phyloP scores from a whole-genome alignment of 768 basidiomycete species.

The Suillus paluster region DNA sequence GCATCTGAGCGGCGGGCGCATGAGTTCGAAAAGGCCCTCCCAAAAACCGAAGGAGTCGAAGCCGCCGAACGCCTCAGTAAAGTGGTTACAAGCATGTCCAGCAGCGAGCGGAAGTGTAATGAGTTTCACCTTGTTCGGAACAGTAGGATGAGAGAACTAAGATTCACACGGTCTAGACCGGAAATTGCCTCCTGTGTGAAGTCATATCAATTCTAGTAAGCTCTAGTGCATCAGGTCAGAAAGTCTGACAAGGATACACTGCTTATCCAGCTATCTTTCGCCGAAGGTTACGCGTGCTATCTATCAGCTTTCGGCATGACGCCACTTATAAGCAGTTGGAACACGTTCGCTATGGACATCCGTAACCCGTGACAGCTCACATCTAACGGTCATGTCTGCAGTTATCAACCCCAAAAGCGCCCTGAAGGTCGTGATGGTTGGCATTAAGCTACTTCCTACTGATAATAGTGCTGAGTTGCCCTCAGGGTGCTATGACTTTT shows the following conservation, averaged over 20 bases:
- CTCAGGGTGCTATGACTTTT: slow-evolving; percentile 60
- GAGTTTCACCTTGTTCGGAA: slow-evolving; percentile 1
- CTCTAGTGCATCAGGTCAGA: neutral
- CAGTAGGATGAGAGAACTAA: slow-evolving; percentile 1
- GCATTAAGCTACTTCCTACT: neutral
- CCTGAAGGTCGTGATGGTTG: slow-evolving; percentile 57
- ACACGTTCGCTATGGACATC: neutral
- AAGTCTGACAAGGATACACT: neutral
- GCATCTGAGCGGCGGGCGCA: slow-evolving; percentile 70
- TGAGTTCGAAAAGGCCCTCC: slow-evolving; percentile 43
- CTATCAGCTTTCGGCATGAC: neutral
- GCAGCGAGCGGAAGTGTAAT: slow-evolving; percentile 7
- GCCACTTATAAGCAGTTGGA: slow-evolving; percentile 2
- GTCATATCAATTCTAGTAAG: neutral
- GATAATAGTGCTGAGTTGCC: slow-evolving; percentile 1
- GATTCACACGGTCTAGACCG: slow-evolving; percentile 10
- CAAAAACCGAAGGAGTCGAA: slow-evolving; percentile 21
- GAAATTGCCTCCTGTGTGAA: neutral
- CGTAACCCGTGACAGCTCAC: neutral
- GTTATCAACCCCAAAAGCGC: slow-evolving; percentile 41
- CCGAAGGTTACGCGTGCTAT: neutral
- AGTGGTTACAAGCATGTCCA: slow-evolving; percentile 27
- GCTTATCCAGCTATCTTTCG: neutral
- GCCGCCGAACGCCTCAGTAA: slow-evolving; percentile 15
- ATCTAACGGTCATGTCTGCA: slow-evolving; percentile 26